Evolutionary conservation across 805 yeast species (phyloP), one percentile per base, ranked within the genome.

Genomic region (Sugiyamaella floridensis): DNA sequence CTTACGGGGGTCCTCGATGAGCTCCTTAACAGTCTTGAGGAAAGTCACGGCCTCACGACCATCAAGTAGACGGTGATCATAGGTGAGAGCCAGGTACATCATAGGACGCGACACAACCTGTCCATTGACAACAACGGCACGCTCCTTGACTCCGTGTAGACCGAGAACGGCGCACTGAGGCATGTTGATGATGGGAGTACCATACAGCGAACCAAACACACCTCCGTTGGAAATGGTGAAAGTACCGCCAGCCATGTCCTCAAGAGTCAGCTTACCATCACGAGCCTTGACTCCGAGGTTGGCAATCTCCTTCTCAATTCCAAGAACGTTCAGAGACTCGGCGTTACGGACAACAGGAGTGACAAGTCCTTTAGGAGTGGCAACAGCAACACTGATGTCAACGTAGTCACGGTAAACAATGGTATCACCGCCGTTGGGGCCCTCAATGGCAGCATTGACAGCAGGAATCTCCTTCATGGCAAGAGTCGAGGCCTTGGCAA

Each of bases 211-310:
- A 59, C 99, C 99, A 67, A 93, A 93, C 54, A 93, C 97, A 73
- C 99, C 99, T 71, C 99, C 99, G 76, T 93, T 93, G 52, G 98
- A 93, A 66, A 93, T 93, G 67, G 99, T 93, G 79, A 93, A 90
- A 55, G 98, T 90, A 72, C 99, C 99, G 71, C 99, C 99, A 56
- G 97, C 81, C 98, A 93, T 92, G 73, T 93, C 99, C 78, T 93
- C 99, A 60, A 93, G 75, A 52, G 97, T 88, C 68, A 93, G 80
- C 76, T 93, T 90, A 67, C 93, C 93, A 70, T 92, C 98, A 73
- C 98, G 87, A 58, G 99, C 99, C 76, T 89, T 92, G 68, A 76
- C 76, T 73, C 97, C 93, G 65, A 93, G 78, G 62, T 75, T 73
- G 52, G 81, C 69, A 61, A 93, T 92, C 72, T 88, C 97, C 64